Percentiles rank a stretch among this genome's conserved stretches.
These are phyloP conservation scores for Hordeum pubiflorum DNA, from an alignment of 202 grass and related monocot species.

Conservation along the genomic window DNA sequence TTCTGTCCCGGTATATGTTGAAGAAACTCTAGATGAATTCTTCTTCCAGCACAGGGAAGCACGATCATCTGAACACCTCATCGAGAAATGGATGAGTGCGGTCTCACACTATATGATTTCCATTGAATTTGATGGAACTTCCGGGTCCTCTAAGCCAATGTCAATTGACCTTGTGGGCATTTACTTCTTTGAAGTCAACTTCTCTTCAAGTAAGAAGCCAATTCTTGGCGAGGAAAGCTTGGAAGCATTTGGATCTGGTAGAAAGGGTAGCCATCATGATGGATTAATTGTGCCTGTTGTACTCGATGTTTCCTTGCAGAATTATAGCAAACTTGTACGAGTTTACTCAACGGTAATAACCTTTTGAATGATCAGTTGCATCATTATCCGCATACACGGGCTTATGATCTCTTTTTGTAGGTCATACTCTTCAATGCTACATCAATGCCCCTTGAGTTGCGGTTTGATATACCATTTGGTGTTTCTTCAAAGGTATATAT, in stretches of 20 bases:
- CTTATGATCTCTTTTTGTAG: constrained; percentile 42
- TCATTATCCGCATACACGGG: background rate
- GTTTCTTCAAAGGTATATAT: constrained; percentile 80
- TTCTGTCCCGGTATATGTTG: constrained; percentile 83
- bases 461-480: constrained; percentile 94
- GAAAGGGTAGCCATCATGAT: constrained; percentile 27
- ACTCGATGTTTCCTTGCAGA: constrained; percentile 91
- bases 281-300: constrained; percentile 90
- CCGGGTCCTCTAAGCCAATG: constrained; percentile 62
- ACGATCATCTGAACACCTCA: constrained; percentile 71
- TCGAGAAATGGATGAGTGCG: constrained; percentile 65
- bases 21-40: constrained; percentile 80
- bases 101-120: constrained; percentile 95
- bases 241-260: constrained; percentile 36
- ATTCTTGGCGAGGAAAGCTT: constrained; percentile 38
- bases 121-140: constrained; percentile 89
- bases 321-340: constrained; percentile 85
- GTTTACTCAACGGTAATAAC: constrained; percentile 82
- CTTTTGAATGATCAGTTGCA: constrained; percentile 30
- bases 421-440: constrained; percentile 88
- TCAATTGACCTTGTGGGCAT: constrained; percentile 97
- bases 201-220: constrained; percentile 63
- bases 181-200: constrained; percentile 89
- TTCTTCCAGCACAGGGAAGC: constrained; percentile 65
- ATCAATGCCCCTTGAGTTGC: constrained; percentile 75